phyloP scores from a whole-genome alignment of 371 early-diverging fungal genomes.

The Mortierella sp. region DNA sequence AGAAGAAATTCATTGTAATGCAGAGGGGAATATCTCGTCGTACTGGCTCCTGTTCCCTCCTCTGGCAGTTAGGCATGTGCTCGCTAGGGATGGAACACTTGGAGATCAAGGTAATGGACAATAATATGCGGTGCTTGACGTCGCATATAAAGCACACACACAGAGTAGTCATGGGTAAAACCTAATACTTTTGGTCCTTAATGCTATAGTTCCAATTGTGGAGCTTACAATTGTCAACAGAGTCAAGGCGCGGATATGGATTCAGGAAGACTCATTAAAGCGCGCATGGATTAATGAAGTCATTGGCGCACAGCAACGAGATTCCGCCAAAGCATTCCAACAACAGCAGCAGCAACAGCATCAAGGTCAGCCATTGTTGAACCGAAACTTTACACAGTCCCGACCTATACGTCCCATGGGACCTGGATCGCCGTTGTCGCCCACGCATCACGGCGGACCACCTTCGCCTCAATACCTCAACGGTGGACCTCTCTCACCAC shows the following conservation, averaged over 20 bases:
- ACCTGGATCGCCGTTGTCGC: constrained; percentile 45
- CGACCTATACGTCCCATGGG: constrained; percentile 47
- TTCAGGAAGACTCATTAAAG: constrained; percentile 32
- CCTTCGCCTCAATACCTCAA: constrained; percentile 7
- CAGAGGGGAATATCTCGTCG: constrained; percentile 32
- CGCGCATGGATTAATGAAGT: constrained; percentile 39
- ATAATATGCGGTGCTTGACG: no score
- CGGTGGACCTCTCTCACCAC: constrained; percentile 44
- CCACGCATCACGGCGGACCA: constrained; percentile 8
- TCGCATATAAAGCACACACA: no score
- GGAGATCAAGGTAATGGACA: constrained; percentile 40
- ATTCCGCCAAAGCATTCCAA: constrained; percentile 23
- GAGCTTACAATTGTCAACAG: constrained; percentile 49
- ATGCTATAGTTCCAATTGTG: constrained; percentile 41
- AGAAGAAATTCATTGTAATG: constrained; percentile 39
- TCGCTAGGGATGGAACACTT: constrained; percentile 34
- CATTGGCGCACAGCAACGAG: constrained; percentile 32
- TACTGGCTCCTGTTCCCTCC: constrained; percentile 55
- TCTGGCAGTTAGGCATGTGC: constrained; percentile 47
- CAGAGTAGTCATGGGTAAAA: no score
- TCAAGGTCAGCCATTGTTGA: constrained; percentile 14
- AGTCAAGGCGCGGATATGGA: constrained; percentile 40
- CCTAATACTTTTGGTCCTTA: no score
- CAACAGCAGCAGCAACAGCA: constrained; percentile 38
- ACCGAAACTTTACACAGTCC: constrained; percentile 20